phyloP scores from a whole-genome alignment of 2,329 filamentous ascomycete species.

The Stachybotrys chartarum region DNA sequence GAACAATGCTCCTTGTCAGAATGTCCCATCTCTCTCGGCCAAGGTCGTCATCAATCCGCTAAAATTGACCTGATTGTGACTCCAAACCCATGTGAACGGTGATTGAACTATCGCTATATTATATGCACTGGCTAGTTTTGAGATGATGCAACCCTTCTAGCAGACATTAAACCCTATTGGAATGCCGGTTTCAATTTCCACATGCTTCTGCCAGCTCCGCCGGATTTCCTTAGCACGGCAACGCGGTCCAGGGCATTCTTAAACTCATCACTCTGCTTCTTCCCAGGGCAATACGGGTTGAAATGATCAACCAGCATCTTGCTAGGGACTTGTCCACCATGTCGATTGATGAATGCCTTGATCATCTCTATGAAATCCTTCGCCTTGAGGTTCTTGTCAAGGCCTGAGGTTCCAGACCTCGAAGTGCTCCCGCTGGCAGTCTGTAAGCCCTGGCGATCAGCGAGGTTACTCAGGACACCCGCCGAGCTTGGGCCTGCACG shows the following conservation, averaged over 20 bases:
- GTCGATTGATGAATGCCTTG: conserved; percentile 67
- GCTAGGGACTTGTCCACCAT: conserved; percentile 72
- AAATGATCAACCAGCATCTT: conserved; percentile 90
- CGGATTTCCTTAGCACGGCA: conserved; percentile 59
- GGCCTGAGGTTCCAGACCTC: conserved; percentile 35
- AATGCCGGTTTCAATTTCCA: conserved; percentile 40
- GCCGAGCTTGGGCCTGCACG: conserved; percentile 47
- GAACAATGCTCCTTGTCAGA: conserved; percentile 27
- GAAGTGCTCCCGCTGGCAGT: conserved; percentile 35
- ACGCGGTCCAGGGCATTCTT: conserved; percentile 72
- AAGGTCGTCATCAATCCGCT: not conserved
- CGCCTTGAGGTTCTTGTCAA: conserved; percentile 35
- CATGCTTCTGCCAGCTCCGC: conserved; percentile 43
- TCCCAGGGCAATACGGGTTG: conserved; percentile 61
- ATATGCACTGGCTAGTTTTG: too few relatives aligned
- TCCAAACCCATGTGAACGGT: too few relatives aligned
- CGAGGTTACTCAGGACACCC: conserved; percentile 48
- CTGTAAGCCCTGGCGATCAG: conserved; percentile 47
- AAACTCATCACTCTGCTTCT: conserved; percentile 69
- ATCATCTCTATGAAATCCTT: conserved; percentile 67
- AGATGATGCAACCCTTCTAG: not conserved
- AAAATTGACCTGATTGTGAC: not conserved
- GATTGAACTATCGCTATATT: not conserved
- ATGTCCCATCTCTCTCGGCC: not conserved
- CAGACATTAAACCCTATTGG: conserved; percentile 10